These are phyloP conservation scores for Penicillium riverlandense DNA, from an alignment of 495 filamentous ascomycete genomes.

Conservation along the genomic window DNA sequence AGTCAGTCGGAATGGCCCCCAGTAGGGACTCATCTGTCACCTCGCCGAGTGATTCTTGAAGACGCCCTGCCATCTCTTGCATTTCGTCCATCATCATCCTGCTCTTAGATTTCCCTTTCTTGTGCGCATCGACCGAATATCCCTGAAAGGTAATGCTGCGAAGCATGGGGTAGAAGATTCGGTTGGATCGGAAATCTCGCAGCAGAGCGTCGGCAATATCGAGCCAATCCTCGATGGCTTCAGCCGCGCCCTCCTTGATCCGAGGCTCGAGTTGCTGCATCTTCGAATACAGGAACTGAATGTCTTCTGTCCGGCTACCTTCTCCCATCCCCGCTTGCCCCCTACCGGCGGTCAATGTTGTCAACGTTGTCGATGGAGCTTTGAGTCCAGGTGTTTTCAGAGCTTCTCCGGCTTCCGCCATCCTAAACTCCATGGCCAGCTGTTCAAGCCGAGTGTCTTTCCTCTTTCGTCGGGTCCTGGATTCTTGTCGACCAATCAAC, in stretches of 20 bases:
- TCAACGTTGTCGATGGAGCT: conserved; percentile 12
- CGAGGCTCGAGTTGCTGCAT: conserved; percentile 44
- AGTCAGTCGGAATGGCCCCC: conserved; percentile 49
- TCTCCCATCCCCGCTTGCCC: conserved; percentile 24
- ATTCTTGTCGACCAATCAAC: conserved; percentile 44
- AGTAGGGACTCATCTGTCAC: conserved; percentile 20
- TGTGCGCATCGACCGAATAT: conserved; percentile 44
- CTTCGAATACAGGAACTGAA: conserved; percentile 50
- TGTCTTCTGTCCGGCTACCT: conserved; percentile 38
- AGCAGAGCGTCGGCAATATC: conserved; percentile 65
- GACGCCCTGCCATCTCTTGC: conserved; percentile 57
- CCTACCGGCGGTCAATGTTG: conserved; percentile 9
- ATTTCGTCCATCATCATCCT: conserved; percentile 48
- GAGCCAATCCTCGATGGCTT: conserved; percentile 61
- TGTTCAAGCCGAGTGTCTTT: conserved; percentile 39
- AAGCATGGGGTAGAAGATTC: conserved; percentile 69
- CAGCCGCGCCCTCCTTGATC: conserved; percentile 43
- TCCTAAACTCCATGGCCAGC: conserved; percentile 32
- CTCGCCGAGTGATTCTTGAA: conserved; percentile 45
- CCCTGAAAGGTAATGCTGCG: conserved; percentile 64
- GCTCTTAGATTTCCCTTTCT: conserved; percentile 20
- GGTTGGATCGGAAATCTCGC: conserved; percentile 71
- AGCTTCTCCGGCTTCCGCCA: conserved; percentile 9
- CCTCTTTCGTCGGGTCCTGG: conserved; percentile 22
- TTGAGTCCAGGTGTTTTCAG: conserved; percentile 19